Evolutionary conservation across 805 yeast species (phyloP).

Genomic region (Ascoidea rubescens): DNA sequence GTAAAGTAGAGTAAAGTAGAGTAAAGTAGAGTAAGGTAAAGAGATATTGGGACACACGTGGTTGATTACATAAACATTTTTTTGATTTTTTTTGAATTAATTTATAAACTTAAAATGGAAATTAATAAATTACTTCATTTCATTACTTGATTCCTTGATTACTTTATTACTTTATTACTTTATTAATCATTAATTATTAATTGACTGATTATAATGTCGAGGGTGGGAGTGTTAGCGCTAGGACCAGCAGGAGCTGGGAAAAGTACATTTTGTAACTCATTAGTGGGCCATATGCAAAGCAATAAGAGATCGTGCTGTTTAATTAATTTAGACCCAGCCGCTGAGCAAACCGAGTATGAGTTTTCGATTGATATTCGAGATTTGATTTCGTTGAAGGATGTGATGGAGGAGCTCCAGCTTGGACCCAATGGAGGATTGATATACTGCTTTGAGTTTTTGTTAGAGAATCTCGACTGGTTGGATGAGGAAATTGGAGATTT

Average conservation of each 20-base stretch:
- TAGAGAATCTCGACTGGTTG: conserved; percentile 89
- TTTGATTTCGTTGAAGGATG: conserved; percentile 58
- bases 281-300: conserved; percentile 78
- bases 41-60: too few relatives aligned
- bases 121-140: too few relatives aligned
- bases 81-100: too few relatives aligned
- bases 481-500: conserved; percentile 95
- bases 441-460: conserved; percentile 84
- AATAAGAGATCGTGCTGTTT: conserved; percentile 89
- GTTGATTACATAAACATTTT: too few relatives aligned
- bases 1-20: too few relatives aligned
- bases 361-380: conserved; percentile 71
- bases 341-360: conserved; percentile 56
- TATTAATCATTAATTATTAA: too few relatives aligned
- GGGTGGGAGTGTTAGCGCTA: conserved; percentile 85
- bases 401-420: conserved; percentile 55
- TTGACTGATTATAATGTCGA: conserved; percentile 55
- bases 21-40: too few relatives aligned
- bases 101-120: too few relatives aligned
- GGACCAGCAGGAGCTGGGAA: conserved; percentile 99
- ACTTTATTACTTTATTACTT: too few relatives aligned
- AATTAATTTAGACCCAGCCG: conserved; percentile 92
- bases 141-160: too few relatives aligned
- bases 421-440: conserved; percentile 87
- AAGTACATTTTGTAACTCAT: conserved; percentile 81